Base-by-base conservation (phyloP, 176 grass and related monocot genomes). In the Aegilops umbellulata region DNA sequence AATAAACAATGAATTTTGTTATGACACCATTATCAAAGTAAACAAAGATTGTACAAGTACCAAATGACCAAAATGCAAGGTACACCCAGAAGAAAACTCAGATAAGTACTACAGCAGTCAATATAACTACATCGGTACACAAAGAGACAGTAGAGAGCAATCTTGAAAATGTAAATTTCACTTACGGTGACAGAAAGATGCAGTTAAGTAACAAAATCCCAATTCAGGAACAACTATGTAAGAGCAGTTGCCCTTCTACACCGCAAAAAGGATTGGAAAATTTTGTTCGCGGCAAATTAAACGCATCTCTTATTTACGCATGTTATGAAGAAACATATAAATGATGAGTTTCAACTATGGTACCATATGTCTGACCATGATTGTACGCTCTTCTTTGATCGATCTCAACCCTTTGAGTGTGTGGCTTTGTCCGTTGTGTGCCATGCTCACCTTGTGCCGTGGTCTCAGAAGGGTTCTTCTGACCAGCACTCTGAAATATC, bases 381-480 rank as follows among this genome's bases (percentile, higher is more conserved):
- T 51, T 91, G 80, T 88, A 67, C 53, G 58, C 55, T 82, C 76
- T 88, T 76, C 80, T 84, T 65, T 81, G 83, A 72, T 88, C 81
- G 85, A 72, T 85, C n/a, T 82, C 79, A 65, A 76, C 67, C 77
- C 65, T 79, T 76, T 92, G 82, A 46, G 72, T 42, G 34, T 31
- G 84, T 31, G 86, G 79, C 51, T 89, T 95, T 65, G 46, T 74
- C 90, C 81, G 75, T 38, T 91, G 88, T 65, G 78, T 65, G 60
- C 71, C 88, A 5, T 88, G 75, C 27, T 95, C 88, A 77, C 69
- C 66, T 75, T 87, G 77, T 42, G 36, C 70, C 35, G 47, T 49
- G 65, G 32, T 84, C 84, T 90, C 86, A 91, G 38, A 22, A 85
- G 23, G 49, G 20, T n/a, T 88, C 84, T 81, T 95, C 77, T 89